Evolutionary conservation across 192 early-diverging fungal genomes (phyloP), one percentile per base, ranked within the genome.

Genomic region (Phlyctochytrium arcticum): DNA sequence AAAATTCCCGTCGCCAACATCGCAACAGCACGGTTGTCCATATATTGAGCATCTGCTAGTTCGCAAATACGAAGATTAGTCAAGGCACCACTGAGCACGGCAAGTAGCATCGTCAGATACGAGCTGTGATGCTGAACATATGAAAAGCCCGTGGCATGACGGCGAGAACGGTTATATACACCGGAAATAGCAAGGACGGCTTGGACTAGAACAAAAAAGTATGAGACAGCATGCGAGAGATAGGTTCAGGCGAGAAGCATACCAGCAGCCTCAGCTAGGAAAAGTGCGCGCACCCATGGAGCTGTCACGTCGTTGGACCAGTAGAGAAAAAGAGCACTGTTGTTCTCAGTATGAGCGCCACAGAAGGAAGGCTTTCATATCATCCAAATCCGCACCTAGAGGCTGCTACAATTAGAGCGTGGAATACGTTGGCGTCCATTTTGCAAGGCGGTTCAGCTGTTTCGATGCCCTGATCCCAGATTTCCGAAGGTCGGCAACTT

Each of bases 241-340:
- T 44, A 12, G 12, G 12, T 2, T 44, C 15, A n/a, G 39, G 21
- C 39, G 39, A 12, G 39, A 44, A 44, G 21, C 54, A 10, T 9
- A 55, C 54, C 54, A 30, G 54, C 24, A 1, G 54, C 54, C 32
- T 55, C 54, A 31, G 54, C 54, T 23, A 30, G 32, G 27, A 55
- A 55, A 8, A 55, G 32, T n/a, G 32, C 5, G 7, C 32, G 24
- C n/a, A 55, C 19, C 54, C 54, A 55, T 30, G 54, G 39, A 19
- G 15, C 21, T n/a, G 39, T n/a, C 15, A 44, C 21, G 21, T 44
- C 39, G 15, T 44, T 12, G 12, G 39, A 12, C 39, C 39, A 44
- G 12, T n/a, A 2, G 12, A 19, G 15, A 2, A 44, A 44, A 19
- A 44, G 39, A 12, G 21, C 39, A 44, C 39, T 44, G n/a, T n/a